A percentile compares a stretch with the other conserved stretches of the same genome.
phyloP scores from a whole-genome alignment of 768 basidiomycete species.

The Tricholoma bakamatsutake region DNA sequence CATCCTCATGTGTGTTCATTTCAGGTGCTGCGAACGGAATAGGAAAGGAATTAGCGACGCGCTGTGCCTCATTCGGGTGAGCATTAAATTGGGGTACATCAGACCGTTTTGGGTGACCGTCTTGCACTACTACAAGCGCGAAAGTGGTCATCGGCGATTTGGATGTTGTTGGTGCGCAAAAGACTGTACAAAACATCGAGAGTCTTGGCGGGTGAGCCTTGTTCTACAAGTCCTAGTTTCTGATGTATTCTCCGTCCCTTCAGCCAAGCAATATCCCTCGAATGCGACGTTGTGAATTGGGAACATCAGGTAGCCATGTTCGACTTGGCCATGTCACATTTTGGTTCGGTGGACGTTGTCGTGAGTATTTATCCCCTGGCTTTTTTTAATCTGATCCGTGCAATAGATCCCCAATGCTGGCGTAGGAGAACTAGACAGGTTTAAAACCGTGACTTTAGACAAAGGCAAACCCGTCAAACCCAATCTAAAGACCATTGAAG shows the following conservation, averaged over 20 bases:
- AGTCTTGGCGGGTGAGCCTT: constrained; percentile 36
- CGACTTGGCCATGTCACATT: constrained; percentile 39
- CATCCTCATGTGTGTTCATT: background rate
- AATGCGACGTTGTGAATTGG: constrained; percentile 48
- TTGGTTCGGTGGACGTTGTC: constrained; percentile 48
- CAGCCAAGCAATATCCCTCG: constrained; percentile 37
- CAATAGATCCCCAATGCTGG: constrained; percentile 47
- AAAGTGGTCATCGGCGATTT: constrained; percentile 51
- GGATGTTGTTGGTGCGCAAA: constrained; percentile 33
- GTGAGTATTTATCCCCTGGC: constrained; percentile 23
- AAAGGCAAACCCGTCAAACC: constrained; percentile 41
- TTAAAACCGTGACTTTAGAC: constrained; percentile 25
- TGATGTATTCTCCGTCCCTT: background rate
- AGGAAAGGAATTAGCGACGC: constrained; percentile 43
- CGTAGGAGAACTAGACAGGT: constrained; percentile 29
- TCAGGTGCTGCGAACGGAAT: constrained; percentile 49
- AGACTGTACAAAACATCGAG: constrained; percentile 34
- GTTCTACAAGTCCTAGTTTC: background rate
- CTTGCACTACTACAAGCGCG: constrained; percentile 27
- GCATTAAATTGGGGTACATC: constrained; percentile 5
- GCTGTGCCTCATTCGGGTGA: constrained; percentile 49
- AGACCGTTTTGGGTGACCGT: background rate
- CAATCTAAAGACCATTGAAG: constrained; percentile 35
- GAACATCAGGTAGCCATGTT: constrained; percentile 50
- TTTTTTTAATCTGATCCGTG: background rate